Evolutionary conservation across 345 rosid species (phyloP).

Genomic region (Eucalyptus cloeziana): DNA sequence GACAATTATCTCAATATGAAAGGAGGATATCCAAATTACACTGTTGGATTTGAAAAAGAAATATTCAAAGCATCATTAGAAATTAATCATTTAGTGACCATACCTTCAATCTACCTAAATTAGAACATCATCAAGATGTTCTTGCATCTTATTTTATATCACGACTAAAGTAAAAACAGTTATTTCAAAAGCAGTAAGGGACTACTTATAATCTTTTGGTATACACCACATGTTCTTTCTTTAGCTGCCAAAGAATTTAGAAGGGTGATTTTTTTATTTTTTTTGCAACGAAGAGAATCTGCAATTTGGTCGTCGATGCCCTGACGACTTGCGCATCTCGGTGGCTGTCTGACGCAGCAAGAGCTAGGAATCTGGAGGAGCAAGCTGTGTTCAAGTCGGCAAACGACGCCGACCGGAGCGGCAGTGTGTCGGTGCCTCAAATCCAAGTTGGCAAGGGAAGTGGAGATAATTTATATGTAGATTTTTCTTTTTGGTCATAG

Average conservation of each 20-base stretch:
- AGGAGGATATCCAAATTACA: background rate
- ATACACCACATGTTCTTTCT: too few relatives aligned
- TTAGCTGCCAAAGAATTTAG: too few relatives aligned
- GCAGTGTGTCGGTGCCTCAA: background rate
- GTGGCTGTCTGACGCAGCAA: conserved; percentile 63
- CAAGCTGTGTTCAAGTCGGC: conserved; percentile 18
- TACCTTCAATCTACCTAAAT: background rate
- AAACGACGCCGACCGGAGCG: conserved; percentile 37
- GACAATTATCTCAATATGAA: too few relatives aligned
- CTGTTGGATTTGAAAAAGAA: background rate
- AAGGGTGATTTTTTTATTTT: too few relatives aligned
- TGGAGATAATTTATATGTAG: too few relatives aligned
- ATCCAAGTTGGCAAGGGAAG: accelerated
- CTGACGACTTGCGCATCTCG: conserved; percentile 56
- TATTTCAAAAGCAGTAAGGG: background rate
- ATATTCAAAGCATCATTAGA: background rate
- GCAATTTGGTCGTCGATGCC: conserved; percentile 36
- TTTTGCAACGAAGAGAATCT: background rate
- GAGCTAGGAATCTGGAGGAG: background rate
- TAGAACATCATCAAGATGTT: background rate
- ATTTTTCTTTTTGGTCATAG: too few relatives aligned
- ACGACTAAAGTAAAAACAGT: background rate
- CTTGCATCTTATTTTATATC: background rate
- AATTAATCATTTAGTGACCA: background rate
- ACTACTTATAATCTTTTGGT: too few relatives aligned